phyloP scores from a whole-genome alignment of 441 rosid genomes.

The Pelargonium fulgidum region DNA sequence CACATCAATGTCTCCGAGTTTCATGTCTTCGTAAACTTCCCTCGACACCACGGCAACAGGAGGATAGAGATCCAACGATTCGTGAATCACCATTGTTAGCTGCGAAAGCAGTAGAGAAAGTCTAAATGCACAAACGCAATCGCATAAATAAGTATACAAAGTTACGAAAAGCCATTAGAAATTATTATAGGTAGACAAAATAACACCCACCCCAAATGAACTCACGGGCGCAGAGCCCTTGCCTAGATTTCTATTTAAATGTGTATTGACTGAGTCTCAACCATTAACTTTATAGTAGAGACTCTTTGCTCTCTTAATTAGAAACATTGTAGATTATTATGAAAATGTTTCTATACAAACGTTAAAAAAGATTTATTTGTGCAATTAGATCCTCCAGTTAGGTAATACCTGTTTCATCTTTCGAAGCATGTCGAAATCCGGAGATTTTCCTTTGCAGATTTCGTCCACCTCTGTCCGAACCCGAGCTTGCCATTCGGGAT shows the following conservation, averaged over 20 bases:
- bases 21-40: slow-evolving; percentile 54
- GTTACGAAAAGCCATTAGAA: neutral
- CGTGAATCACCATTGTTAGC: slow-evolving; percentile 65
- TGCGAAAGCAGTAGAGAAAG: slow-evolving; percentile 19
- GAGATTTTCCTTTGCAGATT: slow-evolving; percentile 24
- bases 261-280: no score
- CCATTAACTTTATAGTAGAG: no score
- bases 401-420: slow-evolving; percentile 44
- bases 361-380: no score
- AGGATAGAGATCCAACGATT: slow-evolving; percentile 56
- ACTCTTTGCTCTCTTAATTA: no score
- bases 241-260: no score
- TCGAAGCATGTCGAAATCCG: slow-evolving; percentile 31
- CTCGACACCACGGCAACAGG: slow-evolving; percentile 60
- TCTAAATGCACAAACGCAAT: neutral
- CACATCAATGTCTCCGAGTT: slow-evolving; percentile 35
- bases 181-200: no score
- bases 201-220: no score
- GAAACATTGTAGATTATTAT: no score
- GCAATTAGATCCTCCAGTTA: no score
- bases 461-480: slow-evolving; percentile 42
- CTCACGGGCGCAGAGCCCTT: no score
- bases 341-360: no score
- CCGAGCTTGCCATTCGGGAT: slow-evolving; percentile 53
- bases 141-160: neutral